Conservation (phyloP, 2,329 filamentous ascomycete genomes). For the Fusarium buxicola region DNA sequence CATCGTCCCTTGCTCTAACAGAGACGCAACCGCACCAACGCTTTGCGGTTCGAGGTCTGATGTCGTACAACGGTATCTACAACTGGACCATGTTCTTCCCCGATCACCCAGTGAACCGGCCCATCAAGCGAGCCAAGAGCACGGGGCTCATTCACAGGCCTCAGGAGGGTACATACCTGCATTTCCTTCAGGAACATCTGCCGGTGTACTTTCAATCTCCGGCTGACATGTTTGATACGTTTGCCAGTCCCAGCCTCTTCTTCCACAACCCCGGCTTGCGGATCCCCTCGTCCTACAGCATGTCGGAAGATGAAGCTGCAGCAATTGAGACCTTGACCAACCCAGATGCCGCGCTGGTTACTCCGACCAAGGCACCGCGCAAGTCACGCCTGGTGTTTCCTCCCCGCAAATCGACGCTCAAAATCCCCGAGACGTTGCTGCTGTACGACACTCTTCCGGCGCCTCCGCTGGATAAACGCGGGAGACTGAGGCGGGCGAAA, state of each 20-base stretch:
- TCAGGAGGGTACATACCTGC: slow-evolving; percentile 51
- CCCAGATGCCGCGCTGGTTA: slow-evolving; percentile 17
- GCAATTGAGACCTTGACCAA: slow-evolving; percentile 44
- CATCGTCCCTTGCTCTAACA: slow-evolving; percentile 67
- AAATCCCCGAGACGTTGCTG: slow-evolving; percentile 62
- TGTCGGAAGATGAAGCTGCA: slow-evolving; percentile 46
- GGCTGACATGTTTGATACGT: slow-evolving; percentile 66
- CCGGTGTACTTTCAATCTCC: slow-evolving; percentile 62
- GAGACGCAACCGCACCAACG: slow-evolving; percentile 59
- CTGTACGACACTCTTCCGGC: slow-evolving; percentile 56
- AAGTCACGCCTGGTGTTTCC: slow-evolving; percentile 62
- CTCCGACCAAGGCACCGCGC: slow-evolving; percentile 48
- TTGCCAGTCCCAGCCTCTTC: slow-evolving; percentile 68
- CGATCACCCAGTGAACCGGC: slow-evolving; percentile 59
- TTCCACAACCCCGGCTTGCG: slow-evolving; percentile 65
- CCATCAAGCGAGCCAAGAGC: slow-evolving; percentile 29
- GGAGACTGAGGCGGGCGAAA: slow-evolving; percentile 33
- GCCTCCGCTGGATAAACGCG: slow-evolving; percentile 18
- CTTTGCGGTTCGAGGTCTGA: slow-evolving; percentile 64
- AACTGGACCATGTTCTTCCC: slow-evolving; percentile 72
- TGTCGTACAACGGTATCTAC: slow-evolving; percentile 71
- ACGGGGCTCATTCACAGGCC: slow-evolving; percentile 23
- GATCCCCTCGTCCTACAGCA: slow-evolving; percentile 59
- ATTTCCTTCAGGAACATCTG: slow-evolving; percentile 52
- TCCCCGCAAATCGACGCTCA: slow-evolving; percentile 58